A percentile compares a stretch with the other conserved stretches of the same genome.
phyloP scores from a whole-genome alignment of 2,329 filamentous ascomycete species.

The Alternaria longipes region DNA sequence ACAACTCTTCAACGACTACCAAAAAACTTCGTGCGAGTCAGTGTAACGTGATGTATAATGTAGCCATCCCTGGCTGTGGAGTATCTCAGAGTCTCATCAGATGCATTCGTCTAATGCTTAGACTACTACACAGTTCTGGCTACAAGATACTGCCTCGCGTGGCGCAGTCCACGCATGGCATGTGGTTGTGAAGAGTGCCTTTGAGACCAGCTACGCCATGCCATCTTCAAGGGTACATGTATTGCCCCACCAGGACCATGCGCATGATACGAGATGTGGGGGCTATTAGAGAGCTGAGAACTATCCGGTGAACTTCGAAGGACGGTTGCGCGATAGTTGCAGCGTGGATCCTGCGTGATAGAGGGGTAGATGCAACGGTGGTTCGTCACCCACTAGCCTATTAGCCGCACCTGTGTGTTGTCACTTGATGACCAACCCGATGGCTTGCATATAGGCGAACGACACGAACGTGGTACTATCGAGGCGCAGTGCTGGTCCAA shows the following conservation, averaged over 20 bases:
- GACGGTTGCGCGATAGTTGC: background rate
- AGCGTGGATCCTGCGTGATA: background rate
- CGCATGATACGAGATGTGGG: background rate
- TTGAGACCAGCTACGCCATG: background rate
- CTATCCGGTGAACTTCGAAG: background rate
- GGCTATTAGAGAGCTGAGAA: background rate
- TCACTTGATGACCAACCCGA: background rate
- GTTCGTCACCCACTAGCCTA: background rate
- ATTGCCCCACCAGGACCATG: background rate
- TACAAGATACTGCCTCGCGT: background rate
- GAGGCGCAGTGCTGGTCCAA: background rate
- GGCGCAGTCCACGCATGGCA: background rate
- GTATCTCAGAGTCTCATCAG: background rate
- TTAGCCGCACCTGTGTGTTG: background rate
- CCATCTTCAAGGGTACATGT: background rate
- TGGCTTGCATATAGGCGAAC: constrained; percentile 5
- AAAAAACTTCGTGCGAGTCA: too few species aligned
- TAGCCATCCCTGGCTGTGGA: background rate
- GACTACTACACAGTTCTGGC: too few species aligned
- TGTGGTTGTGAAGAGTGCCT: background rate
- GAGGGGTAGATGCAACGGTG: background rate
- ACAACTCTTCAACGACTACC: background rate
- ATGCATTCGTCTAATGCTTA: background rate
- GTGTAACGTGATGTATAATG: background rate
- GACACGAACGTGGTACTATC: background rate